Base-by-base conservation (phyloP, 129 eudicot species). In the Helianthus annuus region DNA sequence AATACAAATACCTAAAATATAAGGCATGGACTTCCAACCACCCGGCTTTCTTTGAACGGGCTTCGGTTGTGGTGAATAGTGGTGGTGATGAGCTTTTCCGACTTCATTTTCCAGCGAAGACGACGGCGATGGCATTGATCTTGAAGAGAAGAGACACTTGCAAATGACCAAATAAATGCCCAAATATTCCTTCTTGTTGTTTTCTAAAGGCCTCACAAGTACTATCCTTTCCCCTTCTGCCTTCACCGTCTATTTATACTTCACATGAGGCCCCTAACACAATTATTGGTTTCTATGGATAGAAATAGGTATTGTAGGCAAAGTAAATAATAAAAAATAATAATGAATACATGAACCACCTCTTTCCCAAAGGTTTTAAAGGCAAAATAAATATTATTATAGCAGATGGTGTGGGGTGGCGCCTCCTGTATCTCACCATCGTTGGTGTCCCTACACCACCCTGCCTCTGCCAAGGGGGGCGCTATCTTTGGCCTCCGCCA, bases 11-110 rank as follows among this genome's bases (percentile, higher is more conserved):
- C 96, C 97, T 72, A 91, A 64, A 67, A 91, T 46, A 57, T 69
- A 91, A 10, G 96, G 91, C 92, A 91, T 91, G 85, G 97, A 61
- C 63, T 77, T 91, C 96, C 96, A 86, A 68, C 97, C 97, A 22
- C 97, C 96, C 3, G 90, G 92, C 72, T 86, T 83, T 40, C 79
- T 76, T 24, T 52, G 10, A 38, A 22, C 8, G 76, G 76, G 3
- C 11, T 79, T 68, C 0, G 72, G 45, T 13, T 7, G 72, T 53
- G 58, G 17, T 17, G 29, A 9, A 0, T 16, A 12, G 7, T 55
- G 29, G 17, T 17, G 32, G 45, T 46, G 45, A 12, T 75, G 77
- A 53, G 51, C 67, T 65, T 70, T 69, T 49, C 49, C 71, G 68
- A 13, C 64, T n/a, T 75, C 77, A 71, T 85, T 77, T 72, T 86